These are phyloP conservation scores for Fraxinus sp. DNA, from an alignment of 305 asterid genomes.

Conservation along the genomic window DNA sequence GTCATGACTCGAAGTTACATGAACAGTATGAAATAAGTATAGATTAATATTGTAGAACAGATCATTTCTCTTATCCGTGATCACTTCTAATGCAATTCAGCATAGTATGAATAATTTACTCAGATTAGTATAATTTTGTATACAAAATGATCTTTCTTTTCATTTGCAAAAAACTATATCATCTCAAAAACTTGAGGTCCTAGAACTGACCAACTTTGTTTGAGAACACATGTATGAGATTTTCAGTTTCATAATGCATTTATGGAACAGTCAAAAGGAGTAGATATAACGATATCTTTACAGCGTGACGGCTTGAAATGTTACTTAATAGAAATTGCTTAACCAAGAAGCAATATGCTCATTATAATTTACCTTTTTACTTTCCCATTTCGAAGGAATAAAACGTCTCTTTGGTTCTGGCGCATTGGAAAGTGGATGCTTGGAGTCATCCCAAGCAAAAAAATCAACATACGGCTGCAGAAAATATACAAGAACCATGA, in stretches of 20 bases:
- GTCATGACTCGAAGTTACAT: neutral
- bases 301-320: neutral
- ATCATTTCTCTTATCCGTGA: neutral
- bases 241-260: neutral
- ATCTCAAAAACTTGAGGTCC: neutral
- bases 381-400: slow-evolving; percentile 91
- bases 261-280: neutral
- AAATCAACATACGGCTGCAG: slow-evolving; percentile 85
- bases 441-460: slow-evolving; percentile 72
- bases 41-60: neutral
- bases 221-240: neutral
- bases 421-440: slow-evolving; percentile 84
- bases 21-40: neutral
- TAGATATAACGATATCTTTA: neutral
- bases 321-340: neutral
- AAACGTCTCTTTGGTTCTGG: slow-evolving; percentile 99
- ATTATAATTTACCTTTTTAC: slow-evolving; percentile 52
- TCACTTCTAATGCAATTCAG: neutral
- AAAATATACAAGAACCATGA: slow-evolving; percentile 13
- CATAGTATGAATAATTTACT: neutral
- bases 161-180: neutral
- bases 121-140: neutral
- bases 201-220: neutral
- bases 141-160: neutral
- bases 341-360: neutral